These are phyloP conservation scores for Trichomonas gallinae DNA, from an alignment of 208 protist genomes.

Conservation along the genomic window DNA sequence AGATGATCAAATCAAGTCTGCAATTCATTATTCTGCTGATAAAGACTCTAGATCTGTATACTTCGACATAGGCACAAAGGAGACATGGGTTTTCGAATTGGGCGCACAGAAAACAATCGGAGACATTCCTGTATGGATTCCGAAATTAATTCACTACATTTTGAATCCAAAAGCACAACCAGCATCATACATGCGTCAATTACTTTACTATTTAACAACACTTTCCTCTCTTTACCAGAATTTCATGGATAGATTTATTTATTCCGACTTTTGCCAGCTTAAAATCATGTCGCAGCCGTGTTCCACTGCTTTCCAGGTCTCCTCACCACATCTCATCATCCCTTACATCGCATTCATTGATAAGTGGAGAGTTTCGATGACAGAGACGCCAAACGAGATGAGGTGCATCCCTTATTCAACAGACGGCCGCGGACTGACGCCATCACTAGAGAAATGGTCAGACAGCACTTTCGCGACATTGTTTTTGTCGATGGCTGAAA, in stretches of 20 bases:
- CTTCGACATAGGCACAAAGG: not conserved
- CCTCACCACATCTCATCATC: not conserved
- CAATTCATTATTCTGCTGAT: constrained; percentile 15
- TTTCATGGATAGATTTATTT: not conserved
- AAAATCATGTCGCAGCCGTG: no score
- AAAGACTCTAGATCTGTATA: not conserved
- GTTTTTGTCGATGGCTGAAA: constrained; percentile 1
- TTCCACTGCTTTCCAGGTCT: not conserved
- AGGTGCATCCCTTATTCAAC: not conserved
- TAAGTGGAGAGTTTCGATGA: not conserved
- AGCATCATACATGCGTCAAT: not conserved
- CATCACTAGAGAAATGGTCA: not conserved
- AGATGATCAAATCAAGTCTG: not conserved
- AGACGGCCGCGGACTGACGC: not conserved
- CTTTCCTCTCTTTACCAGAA: not conserved
- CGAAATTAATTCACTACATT: not conserved
- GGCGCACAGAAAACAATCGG: not conserved
- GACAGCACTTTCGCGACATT: not conserved
- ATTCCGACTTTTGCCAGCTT: not conserved
- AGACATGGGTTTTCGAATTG: not conserved
- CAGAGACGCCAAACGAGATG: not conserved
- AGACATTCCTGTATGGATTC: not conserved
- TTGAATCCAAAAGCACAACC: not conserved
- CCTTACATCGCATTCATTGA: not conserved
- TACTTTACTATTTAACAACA: not conserved